Conservation (phyloP, 306 rosid species). For the Quercus ilex region DNA sequence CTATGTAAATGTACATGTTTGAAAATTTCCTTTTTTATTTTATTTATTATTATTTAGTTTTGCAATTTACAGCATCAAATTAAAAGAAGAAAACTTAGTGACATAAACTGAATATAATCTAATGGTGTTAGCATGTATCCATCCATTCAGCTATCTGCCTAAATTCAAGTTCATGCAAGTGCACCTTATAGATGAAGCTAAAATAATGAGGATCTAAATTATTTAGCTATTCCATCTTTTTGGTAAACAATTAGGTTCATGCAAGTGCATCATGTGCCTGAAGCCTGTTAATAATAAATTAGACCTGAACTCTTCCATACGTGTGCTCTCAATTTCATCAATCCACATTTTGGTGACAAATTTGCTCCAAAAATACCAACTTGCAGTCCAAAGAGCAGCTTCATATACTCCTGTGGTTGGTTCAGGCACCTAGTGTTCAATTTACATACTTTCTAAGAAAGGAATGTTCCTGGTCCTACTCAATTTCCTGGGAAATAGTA, state of each 20-base stretch:
- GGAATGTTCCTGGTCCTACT: background rate
- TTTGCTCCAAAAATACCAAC: background rate
- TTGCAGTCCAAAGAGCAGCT: background rate
- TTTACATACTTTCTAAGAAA: no score
- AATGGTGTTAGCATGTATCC: background rate
- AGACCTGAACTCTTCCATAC: background rate
- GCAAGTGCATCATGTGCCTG: background rate
- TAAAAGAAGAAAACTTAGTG: background rate
- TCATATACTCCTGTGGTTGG: background rate
- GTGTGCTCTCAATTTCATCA: background rate
- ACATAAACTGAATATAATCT: background rate
- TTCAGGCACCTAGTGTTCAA: background rate
- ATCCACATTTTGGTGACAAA: background rate
- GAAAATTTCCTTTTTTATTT: no score
- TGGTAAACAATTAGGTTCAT: background rate
- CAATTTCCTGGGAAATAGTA: background rate
- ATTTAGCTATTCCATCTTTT: no score
- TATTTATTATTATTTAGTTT: no score
- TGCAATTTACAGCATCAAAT: no score
- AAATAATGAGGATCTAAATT: no score
- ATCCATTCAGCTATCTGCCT: no score
- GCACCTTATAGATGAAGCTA: background rate
- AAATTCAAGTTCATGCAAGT: background rate
- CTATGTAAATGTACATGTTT: no score
- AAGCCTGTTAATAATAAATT: background rate